These are phyloP conservation scores for Metarhizium album DNA, from an alignment of 2,329 filamentous ascomycete species.

Conservation along the genomic window DNA sequence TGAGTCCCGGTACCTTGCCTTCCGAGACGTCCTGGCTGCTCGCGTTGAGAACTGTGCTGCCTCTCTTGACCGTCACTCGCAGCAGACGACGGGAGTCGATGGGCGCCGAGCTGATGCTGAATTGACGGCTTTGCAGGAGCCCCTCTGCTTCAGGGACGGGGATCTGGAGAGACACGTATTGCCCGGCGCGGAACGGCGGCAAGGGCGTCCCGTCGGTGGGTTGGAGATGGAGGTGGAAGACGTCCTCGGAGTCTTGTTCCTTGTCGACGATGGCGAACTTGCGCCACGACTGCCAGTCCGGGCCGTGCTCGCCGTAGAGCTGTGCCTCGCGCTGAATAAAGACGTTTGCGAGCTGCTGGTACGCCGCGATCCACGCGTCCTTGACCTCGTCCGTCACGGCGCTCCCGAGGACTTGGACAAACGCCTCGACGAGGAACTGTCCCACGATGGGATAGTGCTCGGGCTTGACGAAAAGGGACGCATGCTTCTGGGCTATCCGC, in stretches of 20 bases:
- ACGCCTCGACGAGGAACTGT: conserved; percentile 54
- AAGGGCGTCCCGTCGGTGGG: conserved; percentile 46
- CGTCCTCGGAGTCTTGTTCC: conserved; percentile 45
- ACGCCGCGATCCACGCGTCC: conserved; percentile 62
- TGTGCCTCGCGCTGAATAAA: conserved; percentile 55
- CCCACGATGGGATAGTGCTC: conserved; percentile 64
- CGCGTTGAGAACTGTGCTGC: neutral
- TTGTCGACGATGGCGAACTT: conserved; percentile 48
- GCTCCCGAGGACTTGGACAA: conserved; percentile 55
- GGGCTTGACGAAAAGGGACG: conserved; percentile 53
- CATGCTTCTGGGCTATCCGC: conserved; percentile 68
- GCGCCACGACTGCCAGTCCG: conserved; percentile 37
- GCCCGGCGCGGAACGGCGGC: conserved; percentile 55
- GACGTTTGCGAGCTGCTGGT: conserved; percentile 58
- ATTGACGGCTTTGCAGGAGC: conserved; percentile 61
- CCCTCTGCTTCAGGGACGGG: conserved; percentile 46
- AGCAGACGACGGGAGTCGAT: conserved; percentile 43
- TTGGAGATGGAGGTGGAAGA: conserved; percentile 61
- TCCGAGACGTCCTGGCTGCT: conserved; percentile 19
- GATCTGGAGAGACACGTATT: conserved; percentile 60
- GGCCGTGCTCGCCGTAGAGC: conserved; percentile 41
- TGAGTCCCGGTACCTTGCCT: conserved; percentile 30
- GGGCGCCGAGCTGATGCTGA: conserved; percentile 56
- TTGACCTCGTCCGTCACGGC: conserved; percentile 55
- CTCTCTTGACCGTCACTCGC: conserved; percentile 58